Conservation (phyloP, 441 rosid species). For the Pelargonium citronellum region DNA sequence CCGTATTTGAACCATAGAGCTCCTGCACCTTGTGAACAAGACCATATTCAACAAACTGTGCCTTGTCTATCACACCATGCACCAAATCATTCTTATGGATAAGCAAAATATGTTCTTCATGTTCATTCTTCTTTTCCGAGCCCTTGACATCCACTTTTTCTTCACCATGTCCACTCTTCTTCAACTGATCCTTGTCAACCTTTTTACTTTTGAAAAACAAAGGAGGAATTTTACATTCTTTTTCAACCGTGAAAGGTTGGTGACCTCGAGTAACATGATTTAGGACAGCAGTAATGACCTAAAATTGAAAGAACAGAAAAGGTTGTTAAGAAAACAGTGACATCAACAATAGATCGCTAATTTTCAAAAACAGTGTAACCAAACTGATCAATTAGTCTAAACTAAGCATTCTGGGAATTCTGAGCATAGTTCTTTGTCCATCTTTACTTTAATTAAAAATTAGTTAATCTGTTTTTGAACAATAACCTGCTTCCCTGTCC, state of each 20-base stretch:
- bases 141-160: no score
- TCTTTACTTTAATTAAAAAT: background rate
- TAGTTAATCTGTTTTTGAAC: background rate
- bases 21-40: constrained; percentile 94
- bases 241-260: constrained; percentile 82
- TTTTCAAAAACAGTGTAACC: background rate
- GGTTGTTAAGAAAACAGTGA: background rate
- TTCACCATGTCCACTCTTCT: no score
- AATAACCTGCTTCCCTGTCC: constrained; percentile 98
- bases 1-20: constrained; percentile 84
- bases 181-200: no score
- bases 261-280: constrained; percentile 71
- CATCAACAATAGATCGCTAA: background rate
- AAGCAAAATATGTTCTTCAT: constrained; percentile 63
- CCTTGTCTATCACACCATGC: constrained; percentile 95
- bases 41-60: constrained; percentile 97
- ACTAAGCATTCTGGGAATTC: background rate
- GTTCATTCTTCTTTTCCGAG: constrained; percentile 7
- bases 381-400: background rate
- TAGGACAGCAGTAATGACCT: constrained; percentile 81
- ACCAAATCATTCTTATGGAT: constrained; percentile 65
- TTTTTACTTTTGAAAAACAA: constrained; percentile 52
- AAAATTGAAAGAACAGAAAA: constrained; percentile 6
- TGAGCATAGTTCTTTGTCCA: background rate
- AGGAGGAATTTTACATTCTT: constrained; percentile 64